phyloP scores from a whole-genome alignment of 2,329 filamentous ascomycete species.

The Aspergillus brasiliensis region DNA sequence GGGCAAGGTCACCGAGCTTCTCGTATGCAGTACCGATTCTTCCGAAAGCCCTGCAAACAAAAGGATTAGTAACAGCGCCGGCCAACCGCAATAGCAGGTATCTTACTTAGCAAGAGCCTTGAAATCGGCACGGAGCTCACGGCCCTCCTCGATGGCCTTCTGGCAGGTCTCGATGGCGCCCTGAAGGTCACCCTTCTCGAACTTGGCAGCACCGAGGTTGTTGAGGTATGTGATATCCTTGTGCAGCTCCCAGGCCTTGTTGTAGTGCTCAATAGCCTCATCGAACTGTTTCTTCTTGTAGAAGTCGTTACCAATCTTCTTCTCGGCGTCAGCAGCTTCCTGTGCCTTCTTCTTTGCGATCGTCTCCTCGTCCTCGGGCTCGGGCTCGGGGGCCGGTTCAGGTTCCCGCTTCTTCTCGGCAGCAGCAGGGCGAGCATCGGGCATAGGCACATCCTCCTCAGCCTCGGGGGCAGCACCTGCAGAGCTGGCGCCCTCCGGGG shows the following conservation, averaged over 20 bases:
- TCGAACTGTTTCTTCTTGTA: slow-evolving; percentile 99
- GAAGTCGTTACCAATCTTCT: slow-evolving; percentile 86
- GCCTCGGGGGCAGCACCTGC: slow-evolving; percentile 49
- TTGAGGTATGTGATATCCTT: slow-evolving; percentile 98
- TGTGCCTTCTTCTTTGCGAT: slow-evolving; percentile 85
- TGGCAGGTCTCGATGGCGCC: slow-evolving; percentile 83
- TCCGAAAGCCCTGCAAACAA: slow-evolving; percentile 68
- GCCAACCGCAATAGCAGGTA: not conserved
- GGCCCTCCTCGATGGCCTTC: slow-evolving; percentile 86
- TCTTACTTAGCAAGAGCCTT: slow-evolving; percentile 90
- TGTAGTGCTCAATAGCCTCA: slow-evolving; percentile 90
- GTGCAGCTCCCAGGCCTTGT: slow-evolving; percentile 88
- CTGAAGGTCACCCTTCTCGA: slow-evolving; percentile 93
- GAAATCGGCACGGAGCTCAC: slow-evolving; percentile 89
- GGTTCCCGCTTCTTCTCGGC: slow-evolving; percentile 59
- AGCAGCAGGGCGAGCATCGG: slow-evolving; percentile 61
- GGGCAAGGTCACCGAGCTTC: slow-evolving; percentile 76
- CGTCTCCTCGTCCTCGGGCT: slow-evolving; percentile 78
- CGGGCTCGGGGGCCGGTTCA: slow-evolving; percentile 59
- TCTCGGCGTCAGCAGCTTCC: slow-evolving; percentile 89
- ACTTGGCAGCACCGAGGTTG: slow-evolving; percentile 91
- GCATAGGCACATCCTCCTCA: slow-evolving; percentile 77
- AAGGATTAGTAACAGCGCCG: slow-evolving; percentile 12
- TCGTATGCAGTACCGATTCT: slow-evolving; percentile 94
- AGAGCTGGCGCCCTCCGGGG: slow-evolving; percentile 49